phyloP scores from a whole-genome alignment of 768 basidiomycete genomes.

The Leccinum ochraceum region DNA sequence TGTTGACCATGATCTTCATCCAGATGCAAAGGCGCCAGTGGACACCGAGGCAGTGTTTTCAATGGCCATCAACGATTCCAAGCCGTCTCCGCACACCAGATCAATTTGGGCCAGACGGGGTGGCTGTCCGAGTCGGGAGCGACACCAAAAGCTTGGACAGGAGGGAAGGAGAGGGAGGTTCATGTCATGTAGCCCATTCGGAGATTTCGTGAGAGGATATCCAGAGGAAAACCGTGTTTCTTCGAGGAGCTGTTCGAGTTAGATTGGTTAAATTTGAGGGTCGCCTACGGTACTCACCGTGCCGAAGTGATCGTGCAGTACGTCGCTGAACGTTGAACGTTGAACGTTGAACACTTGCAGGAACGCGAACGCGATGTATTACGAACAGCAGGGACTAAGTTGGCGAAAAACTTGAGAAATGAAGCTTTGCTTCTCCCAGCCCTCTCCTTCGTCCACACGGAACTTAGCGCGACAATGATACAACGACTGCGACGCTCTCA shows the following conservation, averaged over 20 bases:
- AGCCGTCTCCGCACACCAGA: conserved; percentile 17
- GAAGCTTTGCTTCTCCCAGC: not conserved
- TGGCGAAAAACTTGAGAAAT: not conserved
- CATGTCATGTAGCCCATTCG: conserved; percentile 89
- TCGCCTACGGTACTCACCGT: conserved; percentile 65
- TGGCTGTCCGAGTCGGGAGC: conserved; percentile 21
- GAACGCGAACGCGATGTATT: conserved; percentile 94
- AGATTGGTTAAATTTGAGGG: conserved; percentile 69
- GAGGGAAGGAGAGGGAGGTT: conserved; percentile 83
- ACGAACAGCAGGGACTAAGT: not conserved
- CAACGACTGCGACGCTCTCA: too few relatives aligned
- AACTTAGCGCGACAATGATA: too few relatives aligned
- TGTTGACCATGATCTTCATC: too few relatives aligned
- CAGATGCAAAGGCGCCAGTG: conserved; percentile 67
- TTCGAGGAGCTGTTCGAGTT: conserved; percentile 69
- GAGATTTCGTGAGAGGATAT: conserved; percentile 87
- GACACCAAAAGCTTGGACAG: conserved; percentile 65
- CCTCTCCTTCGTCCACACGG: too few relatives aligned
- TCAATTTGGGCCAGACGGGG: conserved; percentile 27
- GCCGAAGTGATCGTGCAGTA: conserved; percentile 85
- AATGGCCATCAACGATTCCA: not conserved
- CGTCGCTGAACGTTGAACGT: conserved; percentile 44
- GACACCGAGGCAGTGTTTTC: conserved; percentile 29
- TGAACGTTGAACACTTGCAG: conserved; percentile 62
- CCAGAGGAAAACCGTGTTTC: conserved; percentile 95